Conservation (phyloP, 2,329 filamentous ascomycete genomes). For the Venturia pyrina region DNA sequence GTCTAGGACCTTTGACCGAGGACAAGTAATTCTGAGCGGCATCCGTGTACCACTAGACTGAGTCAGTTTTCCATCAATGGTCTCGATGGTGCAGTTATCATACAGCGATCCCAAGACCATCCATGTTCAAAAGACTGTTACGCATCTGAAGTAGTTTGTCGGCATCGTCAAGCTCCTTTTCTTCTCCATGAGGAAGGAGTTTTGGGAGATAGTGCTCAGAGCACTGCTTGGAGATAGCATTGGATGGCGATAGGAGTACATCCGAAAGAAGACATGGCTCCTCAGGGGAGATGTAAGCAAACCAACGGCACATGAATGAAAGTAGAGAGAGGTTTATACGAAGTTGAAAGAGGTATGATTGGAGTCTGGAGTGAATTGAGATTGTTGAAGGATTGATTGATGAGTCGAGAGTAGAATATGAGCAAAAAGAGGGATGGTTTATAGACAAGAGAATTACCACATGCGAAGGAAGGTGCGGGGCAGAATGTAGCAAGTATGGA, state of each 20-base stretch:
- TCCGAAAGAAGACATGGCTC: conserved; percentile 47
- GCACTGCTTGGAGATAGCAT: conserved; percentile 27
- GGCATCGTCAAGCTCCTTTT: conserved; percentile 30
- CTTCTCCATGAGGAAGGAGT: conserved; percentile 36
- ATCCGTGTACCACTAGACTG: conserved; percentile 29
- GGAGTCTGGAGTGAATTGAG: neutral
- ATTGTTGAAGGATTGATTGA: neutral
- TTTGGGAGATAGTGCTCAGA: conserved; percentile 43
- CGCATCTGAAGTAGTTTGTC: conserved; percentile 37
- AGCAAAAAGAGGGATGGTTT: neutral
- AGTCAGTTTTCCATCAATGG: neutral
- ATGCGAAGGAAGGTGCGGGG: conserved; percentile 1
- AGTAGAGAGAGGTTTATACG: neutral
- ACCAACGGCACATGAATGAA: conserved; percentile 41
- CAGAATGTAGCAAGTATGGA: neutral
- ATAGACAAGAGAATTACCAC: neutral
- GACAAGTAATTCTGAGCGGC: conserved; percentile 18
- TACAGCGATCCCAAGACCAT: conserved; percentile 41
- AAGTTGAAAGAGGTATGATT: too few relatives aligned
- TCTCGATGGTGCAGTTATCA: neutral
- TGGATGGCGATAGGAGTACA: conserved; percentile 38
- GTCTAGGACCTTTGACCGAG: conserved; percentile 29
- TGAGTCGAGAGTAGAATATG: neutral
- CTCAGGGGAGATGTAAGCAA: conserved; percentile 43
- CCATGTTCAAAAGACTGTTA: conserved; percentile 45